phyloP scores from a whole-genome alignment of 306 rosid species.

The Acacia melanoxylon region DNA sequence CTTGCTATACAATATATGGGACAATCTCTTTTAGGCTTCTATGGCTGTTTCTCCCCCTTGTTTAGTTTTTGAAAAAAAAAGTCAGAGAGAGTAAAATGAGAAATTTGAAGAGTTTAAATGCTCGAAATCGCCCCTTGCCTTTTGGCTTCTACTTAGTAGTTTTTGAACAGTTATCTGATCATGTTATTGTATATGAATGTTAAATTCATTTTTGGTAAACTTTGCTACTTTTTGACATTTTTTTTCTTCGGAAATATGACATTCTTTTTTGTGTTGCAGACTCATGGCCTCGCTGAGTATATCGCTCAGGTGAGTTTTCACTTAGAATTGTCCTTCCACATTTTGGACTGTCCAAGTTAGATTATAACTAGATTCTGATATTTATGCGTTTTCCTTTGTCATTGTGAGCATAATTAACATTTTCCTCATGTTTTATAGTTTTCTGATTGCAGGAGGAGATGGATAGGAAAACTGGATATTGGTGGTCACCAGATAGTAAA shows the following conservation, averaged over 20 bases:
- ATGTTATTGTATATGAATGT: not conserved
- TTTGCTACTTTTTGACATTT: not conserved
- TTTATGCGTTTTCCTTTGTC: slow-evolving; percentile 8
- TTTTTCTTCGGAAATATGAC: slow-evolving; percentile 30
- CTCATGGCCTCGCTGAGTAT: slow-evolving; percentile 91
- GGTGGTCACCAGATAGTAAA: slow-evolving; percentile 96
- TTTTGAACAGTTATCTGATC: not conserved
- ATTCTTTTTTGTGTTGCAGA: slow-evolving; percentile 57
- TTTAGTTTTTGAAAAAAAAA: not conserved
- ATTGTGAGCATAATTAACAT: slow-evolving; percentile 17
- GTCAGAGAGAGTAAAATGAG: not conserved
- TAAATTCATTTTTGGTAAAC: not conserved
- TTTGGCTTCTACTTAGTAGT: slow-evolving; percentile 11
- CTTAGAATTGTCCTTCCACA: slow-evolving; percentile 14
- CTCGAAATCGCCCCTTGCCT: slow-evolving; percentile 15
- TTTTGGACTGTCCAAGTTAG: slow-evolving; percentile 20
- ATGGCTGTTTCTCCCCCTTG: not conserved
- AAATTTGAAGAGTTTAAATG: slow-evolving; percentile 20
- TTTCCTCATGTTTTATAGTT: slow-evolving; percentile 22
- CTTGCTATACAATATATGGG: not conserved
- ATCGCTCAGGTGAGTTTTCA: slow-evolving; percentile 89
- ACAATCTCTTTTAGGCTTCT: slow-evolving; percentile 10
- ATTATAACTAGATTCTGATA: slow-evolving; percentile 3
- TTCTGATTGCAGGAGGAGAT: slow-evolving; percentile 86
- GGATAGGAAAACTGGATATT: slow-evolving; percentile 91